A percentile compares a stretch with the other conserved stretches of the same genome.
Evolutionary conservation across 225 moss, liverwort and hornwort genomes (phyloP).

Genomic region (Takakia lepidozioides): DNA sequence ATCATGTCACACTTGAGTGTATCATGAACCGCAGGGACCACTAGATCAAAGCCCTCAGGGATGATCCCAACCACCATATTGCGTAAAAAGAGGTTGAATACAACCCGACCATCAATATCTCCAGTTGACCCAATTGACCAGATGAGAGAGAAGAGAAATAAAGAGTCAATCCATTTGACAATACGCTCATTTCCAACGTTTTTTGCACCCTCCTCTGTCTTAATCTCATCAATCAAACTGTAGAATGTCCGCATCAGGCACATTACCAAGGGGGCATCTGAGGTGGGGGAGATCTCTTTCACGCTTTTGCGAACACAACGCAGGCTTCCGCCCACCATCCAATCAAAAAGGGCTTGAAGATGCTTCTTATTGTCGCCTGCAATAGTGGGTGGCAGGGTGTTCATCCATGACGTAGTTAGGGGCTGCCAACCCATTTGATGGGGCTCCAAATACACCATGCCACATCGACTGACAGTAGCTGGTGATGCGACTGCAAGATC

Average conservation of each 20-base stretch:
- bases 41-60: conserved; percentile 53
- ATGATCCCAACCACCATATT: conserved; percentile 42
- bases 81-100: conserved; percentile 52
- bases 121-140: conserved; percentile 82
- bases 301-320: conserved; percentile 58
- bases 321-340: conserved; percentile 65
- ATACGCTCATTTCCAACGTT: conserved; percentile 49
- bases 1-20: conserved; percentile 56
- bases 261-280: conserved; percentile 65
- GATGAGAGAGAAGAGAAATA: conserved; percentile 66
- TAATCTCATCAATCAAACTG: conserved; percentile 67
- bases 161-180: conserved; percentile 67
- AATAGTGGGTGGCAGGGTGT: conserved; percentile 55
- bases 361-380: conserved; percentile 46
- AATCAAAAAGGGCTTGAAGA: conserved; percentile 71
- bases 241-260: conserved; percentile 73
- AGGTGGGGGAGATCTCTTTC: conserved; percentile 76
- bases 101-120: conserved; percentile 39
- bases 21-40: conserved; percentile 45
- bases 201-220: conserved; percentile 59
- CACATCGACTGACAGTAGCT: conserved; percentile 81
- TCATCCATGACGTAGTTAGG: conserved; percentile 71
- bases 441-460: conserved; percentile 87
- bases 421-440: conserved; percentile 89
- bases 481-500: conserved; percentile 94